phyloP scores from a whole-genome alignment of 192 early-diverging fungal species.

The Backusella sp. region DNA sequence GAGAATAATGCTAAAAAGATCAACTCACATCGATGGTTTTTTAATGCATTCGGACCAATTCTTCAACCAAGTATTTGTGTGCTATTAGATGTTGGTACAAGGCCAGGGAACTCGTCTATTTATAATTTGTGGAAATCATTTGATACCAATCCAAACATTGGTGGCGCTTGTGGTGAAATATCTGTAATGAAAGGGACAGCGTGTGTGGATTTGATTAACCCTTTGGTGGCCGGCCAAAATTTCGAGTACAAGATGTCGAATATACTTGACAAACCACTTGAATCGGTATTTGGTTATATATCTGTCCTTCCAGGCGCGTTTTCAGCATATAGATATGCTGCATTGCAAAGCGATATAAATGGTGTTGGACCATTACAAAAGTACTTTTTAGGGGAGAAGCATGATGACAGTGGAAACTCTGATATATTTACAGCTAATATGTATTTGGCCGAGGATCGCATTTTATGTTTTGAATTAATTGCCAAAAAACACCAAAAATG shows the following conservation, averaged over 20 bases:
- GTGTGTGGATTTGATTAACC: slow-evolving; percentile 72
- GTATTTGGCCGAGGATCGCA: slow-evolving; percentile 92
- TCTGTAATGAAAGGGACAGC: slow-evolving; percentile 76
- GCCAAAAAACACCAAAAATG: slow-evolving; percentile 78
- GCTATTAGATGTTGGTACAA: slow-evolving; percentile 92
- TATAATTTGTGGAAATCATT: slow-evolving; percentile 96
- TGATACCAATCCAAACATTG: slow-evolving; percentile 74
- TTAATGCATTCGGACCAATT: slow-evolving; percentile 84
- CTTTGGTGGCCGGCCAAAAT: slow-evolving; percentile 92
- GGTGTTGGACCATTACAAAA: slow-evolving; percentile 60
- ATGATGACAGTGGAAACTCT: slow-evolving; percentile 57
- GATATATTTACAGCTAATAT: slow-evolving; percentile 88
- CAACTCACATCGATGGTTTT: slow-evolving; percentile 98
- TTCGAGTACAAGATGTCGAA: slow-evolving; percentile 99
- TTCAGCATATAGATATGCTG: slow-evolving; percentile 90
- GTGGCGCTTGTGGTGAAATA: slow-evolving; percentile 96
- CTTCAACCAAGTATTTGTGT: slow-evolving; percentile 88
- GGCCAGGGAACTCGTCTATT: slow-evolving; percentile 76
- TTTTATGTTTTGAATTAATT: slow-evolving; percentile 93
- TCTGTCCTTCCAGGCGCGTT: slow-evolving; percentile 95
- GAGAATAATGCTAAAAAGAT: slow-evolving; percentile 93
- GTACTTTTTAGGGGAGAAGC: slow-evolving; percentile 92
- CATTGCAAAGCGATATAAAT: slow-evolving; percentile 67
- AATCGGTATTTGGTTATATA: slow-evolving; percentile 95
- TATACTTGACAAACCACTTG: slow-evolving; percentile 95